Evolutionary conservation across 176 grass and related monocot genomes (phyloP), one percentile per base, ranked within the genome.

Genomic region (Ampelocalamus luodianensis): DNA sequence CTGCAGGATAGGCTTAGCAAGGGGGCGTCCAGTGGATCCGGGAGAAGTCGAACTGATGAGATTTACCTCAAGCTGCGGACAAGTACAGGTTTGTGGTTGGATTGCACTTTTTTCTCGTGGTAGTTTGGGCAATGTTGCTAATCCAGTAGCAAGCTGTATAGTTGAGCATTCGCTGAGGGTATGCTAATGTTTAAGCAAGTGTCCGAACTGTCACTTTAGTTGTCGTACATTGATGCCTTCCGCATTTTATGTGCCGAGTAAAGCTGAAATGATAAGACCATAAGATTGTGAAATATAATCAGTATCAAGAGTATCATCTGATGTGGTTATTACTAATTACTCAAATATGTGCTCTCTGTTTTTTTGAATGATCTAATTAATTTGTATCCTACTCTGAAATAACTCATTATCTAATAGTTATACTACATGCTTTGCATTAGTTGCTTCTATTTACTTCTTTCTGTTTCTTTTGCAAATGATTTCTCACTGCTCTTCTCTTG

Each of bases 31-130:
- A 72, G 51, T 86, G 89, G 93, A 71, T 90, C 94, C 6, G 95
- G 91, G 76, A 90, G 74, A 73, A 71, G 91, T 49, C 87, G 82
- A 40, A 91, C 81, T 44, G 85, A 94, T 24, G 93, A 94, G 77
- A 94, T 94, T 85, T 94, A 88, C 70, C 90, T 94, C 71, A 94
- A 94, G 77, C 61, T 94, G 76, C 90, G 93, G 32, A 94, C 93
- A 13, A 95, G 93, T 83, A 98, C 96, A 91, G 96, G 96, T 98
- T 46, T 29, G 75, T 85, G 26, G 49, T 54, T 78, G 49, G 22
- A 58, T 75, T 45, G 4, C 24, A 38, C 66, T 27, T 40, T 74
- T 76, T 26, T 24, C 8, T 68, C 76, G n/a, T 38, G 43, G 32
- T 60, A 79, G 8, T 68, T 82, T 83, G 48, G 43, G 65, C 39